Base-by-base conservation (phyloP, 2,329 filamentous ascomycete genomes). In the Alternaria atra region DNA sequence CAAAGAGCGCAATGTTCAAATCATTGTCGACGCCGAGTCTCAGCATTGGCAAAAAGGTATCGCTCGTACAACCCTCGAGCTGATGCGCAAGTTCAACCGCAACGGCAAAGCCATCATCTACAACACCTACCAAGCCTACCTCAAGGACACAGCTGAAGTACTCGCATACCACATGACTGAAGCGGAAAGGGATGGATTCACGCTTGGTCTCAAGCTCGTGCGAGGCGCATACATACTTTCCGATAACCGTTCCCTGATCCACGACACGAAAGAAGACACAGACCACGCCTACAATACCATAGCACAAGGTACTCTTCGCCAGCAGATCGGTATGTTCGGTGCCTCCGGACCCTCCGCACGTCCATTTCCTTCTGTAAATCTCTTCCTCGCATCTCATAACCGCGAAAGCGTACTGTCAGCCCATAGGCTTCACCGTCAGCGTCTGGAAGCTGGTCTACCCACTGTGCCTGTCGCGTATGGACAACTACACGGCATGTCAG, bases 401-500 rank as follows among this genome's bases (percentile, higher is more conserved):
- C 86, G 87, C 52, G 86, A 86, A 29, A 92, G 90, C 10, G 90
- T 97, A 7, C 81, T 84, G 48, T 73, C 77, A 17, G 77, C 86
- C 5, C 83, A 85, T 30, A 79, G 81, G 55, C 72, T 83, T 27
- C 84, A 86, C 48, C 65, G 78, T 1, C 73, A 75, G n/a, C 76
- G 76, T 0, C 30, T 60, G 12, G 64, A 65, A 23, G 69, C 68
- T 15, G 81, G 81, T 10, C 72, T 85, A 32, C 73, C 78, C 2
- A 81, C 81, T 4, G 82, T 86, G 1, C 80, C 83, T 1, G 79
- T 87, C n/a, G 78, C 79, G 3, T 93, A 91, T 76, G 91, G 90
- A 2, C 94, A 97, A 80, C 86, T 97, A 1, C 91, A 95, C 82
- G 94, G 94, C 34, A 98, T 98, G 94, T 94, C 94, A 1, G 94